Conservation (phyloP, 1,284 basidiomycete genomes). For the Austroboletus novae-zelandiae region DNA sequence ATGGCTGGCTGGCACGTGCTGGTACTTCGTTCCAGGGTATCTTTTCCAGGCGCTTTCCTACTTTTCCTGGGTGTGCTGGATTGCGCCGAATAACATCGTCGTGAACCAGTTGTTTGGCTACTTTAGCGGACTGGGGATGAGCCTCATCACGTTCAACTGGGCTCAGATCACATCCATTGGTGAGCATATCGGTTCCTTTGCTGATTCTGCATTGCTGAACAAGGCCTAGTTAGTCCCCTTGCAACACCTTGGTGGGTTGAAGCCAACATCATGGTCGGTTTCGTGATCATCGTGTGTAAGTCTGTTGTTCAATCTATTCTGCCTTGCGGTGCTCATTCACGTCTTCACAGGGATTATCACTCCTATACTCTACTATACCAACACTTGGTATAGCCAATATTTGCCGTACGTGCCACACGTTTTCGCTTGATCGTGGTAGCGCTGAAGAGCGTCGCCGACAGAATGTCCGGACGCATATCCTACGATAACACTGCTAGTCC, state of each 20-base stretch:
- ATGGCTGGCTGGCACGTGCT: slow-evolving; percentile 53
- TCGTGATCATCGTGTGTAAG: slow-evolving; percentile 68
- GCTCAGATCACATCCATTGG: slow-evolving; percentile 53
- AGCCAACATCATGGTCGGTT: slow-evolving; percentile 79
- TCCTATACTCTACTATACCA: slow-evolving; percentile 64
- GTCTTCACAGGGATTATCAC: slow-evolving; percentile 51
- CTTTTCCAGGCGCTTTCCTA: slow-evolving; percentile 62
- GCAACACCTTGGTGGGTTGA: slow-evolving; percentile 75
- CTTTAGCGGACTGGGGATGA: slow-evolving; percentile 71
- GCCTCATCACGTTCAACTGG: slow-evolving; percentile 69
- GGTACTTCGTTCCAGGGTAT: slow-evolving; percentile 76
- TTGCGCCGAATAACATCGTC: slow-evolving; percentile 64
- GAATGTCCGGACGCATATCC: slow-evolving; percentile 51
- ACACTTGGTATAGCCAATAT: slow-evolving; percentile 62
- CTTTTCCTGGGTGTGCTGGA: slow-evolving; percentile 80
- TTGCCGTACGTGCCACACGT: slow-evolving; percentile 37
- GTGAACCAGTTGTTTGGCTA: slow-evolving; percentile 81
- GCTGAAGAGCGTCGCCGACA: slow-evolving; percentile 7
- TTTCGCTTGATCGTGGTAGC: too few relatives aligned
- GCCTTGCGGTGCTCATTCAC: neutral
- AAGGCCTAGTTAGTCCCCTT: slow-evolving; percentile 44
- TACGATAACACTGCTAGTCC: slow-evolving; percentile 61
- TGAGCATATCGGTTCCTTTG: neutral
- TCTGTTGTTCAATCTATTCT: neutral
- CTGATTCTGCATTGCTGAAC: neutral